These are phyloP conservation scores for Albophoma yamanashiensis DNA, from an alignment of 2,329 filamentous ascomycete species.

Conservation along the genomic window DNA sequence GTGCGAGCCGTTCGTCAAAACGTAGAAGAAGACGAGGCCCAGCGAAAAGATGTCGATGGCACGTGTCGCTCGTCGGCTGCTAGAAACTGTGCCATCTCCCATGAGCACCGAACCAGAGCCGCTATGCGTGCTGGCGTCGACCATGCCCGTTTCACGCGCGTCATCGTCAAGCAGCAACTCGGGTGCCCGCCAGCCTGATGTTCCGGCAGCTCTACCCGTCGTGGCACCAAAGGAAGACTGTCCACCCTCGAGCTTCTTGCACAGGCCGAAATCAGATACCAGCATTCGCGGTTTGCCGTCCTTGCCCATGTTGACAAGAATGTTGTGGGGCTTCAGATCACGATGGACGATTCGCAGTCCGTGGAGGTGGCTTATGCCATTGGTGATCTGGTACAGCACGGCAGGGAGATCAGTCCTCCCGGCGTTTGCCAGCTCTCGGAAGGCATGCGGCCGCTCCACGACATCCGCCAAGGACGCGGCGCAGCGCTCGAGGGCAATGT, in stretches of 20 bases:
- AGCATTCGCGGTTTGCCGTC: slow-evolving; percentile 69
- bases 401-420: slow-evolving; percentile 68
- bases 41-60: slow-evolving; percentile 97
- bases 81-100: slow-evolving; percentile 45
- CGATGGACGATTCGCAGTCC: slow-evolving; percentile 90
- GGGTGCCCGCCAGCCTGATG: slow-evolving; percentile 91
- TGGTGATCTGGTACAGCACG: slow-evolving; percentile 80
- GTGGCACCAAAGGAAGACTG: slow-evolving; percentile 93
- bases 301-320: slow-evolving; percentile 69
- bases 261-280: slow-evolving; percentile 95
- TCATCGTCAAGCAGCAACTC: slow-evolving; percentile 82
- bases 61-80: slow-evolving; percentile 71
- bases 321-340: slow-evolving; percentile 96
- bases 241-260: slow-evolving; percentile 90
- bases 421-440: slow-evolving; percentile 58
- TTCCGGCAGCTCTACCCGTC: slow-evolving; percentile 85
- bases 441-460: slow-evolving; percentile 62
- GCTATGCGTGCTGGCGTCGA: slow-evolving; percentile 47
- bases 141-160: slow-evolving; percentile 35
- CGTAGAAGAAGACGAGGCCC: slow-evolving; percentile 96
- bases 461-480: slow-evolving; percentile 90
- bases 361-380: slow-evolving; percentile 82
- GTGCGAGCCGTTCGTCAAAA: slow-evolving; percentile 85
- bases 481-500: slow-evolving; percentile 91
- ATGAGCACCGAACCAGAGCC: slow-evolving; percentile 49